Conservation (phyloP, 192 early-diverging fungal genomes). For the Coemansia sp. region DNA sequence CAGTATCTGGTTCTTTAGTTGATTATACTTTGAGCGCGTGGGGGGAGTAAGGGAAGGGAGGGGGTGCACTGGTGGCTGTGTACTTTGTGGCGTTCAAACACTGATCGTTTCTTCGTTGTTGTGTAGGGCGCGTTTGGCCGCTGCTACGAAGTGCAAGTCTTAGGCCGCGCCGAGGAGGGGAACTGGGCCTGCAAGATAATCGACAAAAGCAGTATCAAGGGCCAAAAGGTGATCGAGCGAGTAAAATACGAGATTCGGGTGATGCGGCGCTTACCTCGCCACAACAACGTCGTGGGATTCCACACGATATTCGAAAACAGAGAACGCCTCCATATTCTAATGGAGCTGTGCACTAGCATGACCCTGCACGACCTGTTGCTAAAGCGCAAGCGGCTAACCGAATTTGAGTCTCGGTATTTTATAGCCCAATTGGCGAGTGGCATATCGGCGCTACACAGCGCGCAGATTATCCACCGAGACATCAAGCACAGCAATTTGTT, state of each 20-base stretch:
- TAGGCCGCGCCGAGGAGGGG: slow-evolving; percentile 32
- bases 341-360: slow-evolving; percentile 90
- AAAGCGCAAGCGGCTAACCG: slow-evolving; percentile 73
- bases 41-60: slow-evolving; percentile 1
- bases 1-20: neutral
- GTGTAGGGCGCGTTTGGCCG: slow-evolving; percentile 87
- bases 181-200: slow-evolving; percentile 67
- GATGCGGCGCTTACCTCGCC: slow-evolving; percentile 54
- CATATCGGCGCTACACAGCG: slow-evolving; percentile 77
- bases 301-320: slow-evolving; percentile 86
- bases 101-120: slow-evolving; percentile 5
- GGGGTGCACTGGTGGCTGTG: neutral
- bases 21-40: neutral
- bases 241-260: slow-evolving; percentile 53
- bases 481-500: slow-evolving; percentile 96
- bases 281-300: slow-evolving; percentile 82
- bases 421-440: slow-evolving; percentile 80
- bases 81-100: neutral
- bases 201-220: slow-evolving; percentile 52
- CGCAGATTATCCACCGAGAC: slow-evolving; percentile 88
- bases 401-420: slow-evolving; percentile 87
- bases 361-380: slow-evolving; percentile 85
- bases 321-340: slow-evolving; percentile 80
- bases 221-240: slow-evolving; percentile 48
- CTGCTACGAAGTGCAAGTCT: slow-evolving; percentile 68